A percentile compares a stretch with the other conserved stretches of the same genome.
phyloP scores from a whole-genome alignment of 352 stramenopile genomes.

The Phytophthora rubi region DNA sequence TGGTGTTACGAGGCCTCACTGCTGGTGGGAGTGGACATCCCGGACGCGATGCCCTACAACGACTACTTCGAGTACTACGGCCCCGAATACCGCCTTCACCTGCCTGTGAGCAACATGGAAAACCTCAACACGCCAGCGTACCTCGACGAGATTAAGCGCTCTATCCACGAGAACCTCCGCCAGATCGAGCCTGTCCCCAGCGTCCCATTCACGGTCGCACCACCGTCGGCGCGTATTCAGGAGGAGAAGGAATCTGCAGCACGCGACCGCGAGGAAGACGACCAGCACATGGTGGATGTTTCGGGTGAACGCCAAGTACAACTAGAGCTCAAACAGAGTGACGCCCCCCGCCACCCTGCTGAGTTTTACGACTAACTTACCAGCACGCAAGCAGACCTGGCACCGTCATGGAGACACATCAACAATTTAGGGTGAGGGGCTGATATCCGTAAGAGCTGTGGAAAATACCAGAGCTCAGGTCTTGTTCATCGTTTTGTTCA shows the following conservation, averaged over 20 bases:
- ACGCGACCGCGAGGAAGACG: slow-evolving; percentile 67
- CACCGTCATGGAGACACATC: slow-evolving; percentile 5
- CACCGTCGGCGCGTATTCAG: slow-evolving; percentile 43
- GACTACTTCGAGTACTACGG: slow-evolving; percentile 99
- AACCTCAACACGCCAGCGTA: slow-evolving; percentile 97
- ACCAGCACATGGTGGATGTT: slow-evolving; percentile 71
- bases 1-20: slow-evolving; percentile 97
- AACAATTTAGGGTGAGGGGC: slow-evolving; percentile 11
- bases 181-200: slow-evolving; percentile 96
- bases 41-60: slow-evolving; percentile 99
- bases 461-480: slow-evolving; percentile 23
- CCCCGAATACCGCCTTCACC: slow-evolving; percentile 97
- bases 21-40: slow-evolving; percentile 91
- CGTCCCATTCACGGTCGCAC: slow-evolving; percentile 95
- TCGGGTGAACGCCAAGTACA: slow-evolving; percentile 66
- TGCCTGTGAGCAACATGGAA: slow-evolving; percentile 96
- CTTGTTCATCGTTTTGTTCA: slow-evolving; percentile 18
- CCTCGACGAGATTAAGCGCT: slow-evolving; percentile 86
- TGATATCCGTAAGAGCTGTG: slow-evolving; percentile 18
- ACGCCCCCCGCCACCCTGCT: slow-evolving; percentile 58
- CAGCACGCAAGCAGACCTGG: slow-evolving; percentile 2
- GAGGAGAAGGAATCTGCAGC: slow-evolving; percentile 57
- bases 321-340: slow-evolving; percentile 57
- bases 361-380: slow-evolving; percentile 86
- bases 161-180: slow-evolving; percentile 95